These are phyloP conservation scores for Trichoderma sp. DNA, from an alignment of 2,329 filamentous ascomycete genomes.

Conservation along the genomic window DNA sequence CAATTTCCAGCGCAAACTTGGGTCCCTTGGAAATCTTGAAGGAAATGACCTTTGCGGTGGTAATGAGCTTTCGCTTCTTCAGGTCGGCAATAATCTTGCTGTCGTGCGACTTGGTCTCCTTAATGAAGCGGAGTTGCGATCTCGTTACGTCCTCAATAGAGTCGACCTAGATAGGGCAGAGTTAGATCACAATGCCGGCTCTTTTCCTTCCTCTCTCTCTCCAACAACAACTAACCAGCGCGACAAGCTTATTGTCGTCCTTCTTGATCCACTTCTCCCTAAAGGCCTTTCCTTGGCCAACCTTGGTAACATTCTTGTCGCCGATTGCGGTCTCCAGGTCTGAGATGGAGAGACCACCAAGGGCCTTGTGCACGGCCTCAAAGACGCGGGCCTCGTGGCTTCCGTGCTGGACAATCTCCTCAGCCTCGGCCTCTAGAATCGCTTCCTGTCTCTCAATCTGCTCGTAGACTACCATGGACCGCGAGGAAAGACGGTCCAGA, in stretches of 20 bases:
- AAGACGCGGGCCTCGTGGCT: slow-evolving; percentile 84
- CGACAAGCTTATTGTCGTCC: slow-evolving; percentile 55
- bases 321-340: slow-evolving; percentile 70
- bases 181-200: background rate
- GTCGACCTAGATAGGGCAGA: slow-evolving; percentile 49
- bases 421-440: slow-evolving; percentile 70
- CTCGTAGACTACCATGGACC: slow-evolving; percentile 85
- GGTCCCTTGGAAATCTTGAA: slow-evolving; percentile 82
- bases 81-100: slow-evolving; percentile 75
- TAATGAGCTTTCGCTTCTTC: slow-evolving; percentile 88
- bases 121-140: slow-evolving; percentile 71
- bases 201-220: too few relatives aligned
- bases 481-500: slow-evolving; percentile 78
- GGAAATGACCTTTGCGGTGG: slow-evolving; percentile 76
- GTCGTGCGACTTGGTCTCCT: slow-evolving; percentile 69
- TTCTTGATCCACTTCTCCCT: slow-evolving; percentile 73
- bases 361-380: slow-evolving; percentile 65
- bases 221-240: slow-evolving; percentile 42
- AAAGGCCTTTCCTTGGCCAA: slow-evolving; percentile 95
- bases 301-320: slow-evolving; percentile 70
- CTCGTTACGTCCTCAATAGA: slow-evolving; percentile 77
- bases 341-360: slow-evolving; percentile 78
- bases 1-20: slow-evolving; percentile 85
- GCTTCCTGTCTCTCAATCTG: slow-evolving; percentile 77
- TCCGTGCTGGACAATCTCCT: slow-evolving; percentile 69